Evolutionary conservation across 192 early-diverging fungal species (phyloP).

Genomic region (Dispira simplex): DNA sequence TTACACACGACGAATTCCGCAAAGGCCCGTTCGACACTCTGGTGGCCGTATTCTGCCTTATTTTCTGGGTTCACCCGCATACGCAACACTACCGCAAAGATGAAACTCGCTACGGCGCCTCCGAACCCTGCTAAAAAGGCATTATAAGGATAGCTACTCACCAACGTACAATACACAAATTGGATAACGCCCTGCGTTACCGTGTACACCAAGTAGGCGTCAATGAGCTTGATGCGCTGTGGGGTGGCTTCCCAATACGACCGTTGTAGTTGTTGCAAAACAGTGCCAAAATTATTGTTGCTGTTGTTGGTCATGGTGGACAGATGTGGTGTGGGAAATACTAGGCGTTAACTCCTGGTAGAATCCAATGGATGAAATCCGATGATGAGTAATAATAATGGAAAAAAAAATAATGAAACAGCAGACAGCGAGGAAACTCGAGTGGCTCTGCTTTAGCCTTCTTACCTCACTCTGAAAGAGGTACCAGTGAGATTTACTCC

Average conservation of each 20-base stretch:
- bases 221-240: conserved; percentile 73
- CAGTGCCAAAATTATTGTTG: too few species aligned
- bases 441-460: too few species aligned
- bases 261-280: not conserved
- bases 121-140: conserved; percentile 94
- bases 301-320: too few species aligned
- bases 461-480: too few species aligned
- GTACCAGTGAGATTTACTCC: too few species aligned
- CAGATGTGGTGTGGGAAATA: too few species aligned
- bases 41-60: conserved; percentile 39
- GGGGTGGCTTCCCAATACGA: conserved; percentile 35
- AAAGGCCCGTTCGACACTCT: conserved; percentile 77
- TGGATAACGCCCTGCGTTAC: conserved; percentile 82
- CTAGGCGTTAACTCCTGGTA: too few species aligned
- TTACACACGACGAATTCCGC: conserved; percentile 84
- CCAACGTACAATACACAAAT: conserved; percentile 73
- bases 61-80: conserved; percentile 86
- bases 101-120: conserved; percentile 80
- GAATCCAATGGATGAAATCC: too few species aligned
- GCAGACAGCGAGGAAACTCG: too few species aligned
- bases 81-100: conserved; percentile 76
- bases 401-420: too few species aligned
- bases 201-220: conserved; percentile 83
- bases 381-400: too few species aligned
- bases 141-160: conserved; percentile 94